These are phyloP conservation scores for Boletus hoseneyae DNA, from an alignment of 1,284 basidiomycete genomes.

Conservation along the genomic window DNA sequence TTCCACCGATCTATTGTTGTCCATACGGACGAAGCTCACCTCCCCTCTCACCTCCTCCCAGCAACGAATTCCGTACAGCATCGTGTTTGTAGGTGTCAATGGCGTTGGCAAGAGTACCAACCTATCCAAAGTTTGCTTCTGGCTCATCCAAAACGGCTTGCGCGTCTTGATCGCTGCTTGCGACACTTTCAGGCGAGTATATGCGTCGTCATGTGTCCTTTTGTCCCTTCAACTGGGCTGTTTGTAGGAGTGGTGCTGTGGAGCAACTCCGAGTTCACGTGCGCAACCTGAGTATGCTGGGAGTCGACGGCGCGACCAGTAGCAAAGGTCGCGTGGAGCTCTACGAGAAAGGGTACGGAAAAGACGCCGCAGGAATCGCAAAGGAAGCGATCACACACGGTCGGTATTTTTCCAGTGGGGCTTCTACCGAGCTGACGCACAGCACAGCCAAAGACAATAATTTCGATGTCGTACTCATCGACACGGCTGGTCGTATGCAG, in stretches of 20 bases:
- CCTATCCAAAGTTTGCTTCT: constrained; percentile 97
- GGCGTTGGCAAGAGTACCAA: constrained; percentile 99
- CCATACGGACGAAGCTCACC: constrained; percentile 69
- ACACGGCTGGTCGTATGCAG: constrained; percentile 98
- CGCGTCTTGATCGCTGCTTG: constrained; percentile 97
- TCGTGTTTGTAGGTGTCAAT: constrained; percentile 99
- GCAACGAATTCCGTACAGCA: constrained; percentile 83
- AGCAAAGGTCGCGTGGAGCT: constrained; percentile 84
- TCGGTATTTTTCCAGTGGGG: constrained; percentile 33
- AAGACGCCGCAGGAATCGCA: constrained; percentile 97
- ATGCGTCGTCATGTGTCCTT: neutral
- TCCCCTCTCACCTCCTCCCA: constrained; percentile 68
- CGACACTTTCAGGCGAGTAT: constrained; percentile 86
- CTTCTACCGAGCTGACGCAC: constrained; percentile 7
- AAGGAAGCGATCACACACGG: constrained; percentile 92
- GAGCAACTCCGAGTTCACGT: constrained; percentile 98
- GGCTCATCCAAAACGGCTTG: constrained; percentile 94
- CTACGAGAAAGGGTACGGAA: constrained; percentile 96
- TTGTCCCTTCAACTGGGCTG: neutral
- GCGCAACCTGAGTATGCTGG: constrained; percentile 88
- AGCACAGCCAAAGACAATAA: constrained; percentile 73
- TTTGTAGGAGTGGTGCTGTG: constrained; percentile 83
- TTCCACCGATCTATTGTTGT: constrained; percentile 90
- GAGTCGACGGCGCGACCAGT: constrained; percentile 62
- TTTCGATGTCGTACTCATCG: constrained; percentile 94